Evolutionary conservation across 2,329 filamentous ascomycete genomes (phyloP), one percentile per base, ranked within the genome.

Genomic region (Coniochaeta sp.): DNA sequence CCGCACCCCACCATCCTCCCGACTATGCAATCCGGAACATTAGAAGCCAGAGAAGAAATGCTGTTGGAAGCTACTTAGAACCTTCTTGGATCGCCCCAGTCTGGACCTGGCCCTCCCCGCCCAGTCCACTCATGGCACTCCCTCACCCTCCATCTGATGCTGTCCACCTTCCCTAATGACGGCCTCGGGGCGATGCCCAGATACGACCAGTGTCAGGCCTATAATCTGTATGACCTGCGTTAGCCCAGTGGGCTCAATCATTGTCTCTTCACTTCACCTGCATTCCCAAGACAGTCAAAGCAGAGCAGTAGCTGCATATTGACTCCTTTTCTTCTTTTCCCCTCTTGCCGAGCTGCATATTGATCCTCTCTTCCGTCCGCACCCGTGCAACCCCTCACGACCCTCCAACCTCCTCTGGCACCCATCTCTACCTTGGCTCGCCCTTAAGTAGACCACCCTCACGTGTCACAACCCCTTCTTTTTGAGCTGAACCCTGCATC

Each of bases 401-500:
- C 24, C 2, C 26, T 28, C 47, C 47, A 52, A 52, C 47, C 47
- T 31, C 47, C 47, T 52, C 47, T n/a, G 12, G 47, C 47, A 28
- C 19, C 6, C 26, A 28, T 31, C 47, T 28, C 24, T 52, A 22
- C 22, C 54, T 57, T 57, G 54, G 54, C 54, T 57, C n/a, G n/a
- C 54, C 26, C 47, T 16, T 52, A 52, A 57, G 54, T 34, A 57
- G 54, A 22, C 19, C 54, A 57, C 54, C 54, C 54, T 57, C 54
- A 57, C 54, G 54, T 57, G 54, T 38, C 54, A 57, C 54, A 3
- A 36, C 54, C n/a, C 54, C 31, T 57, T 38, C 34, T 38, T 36
- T n/a, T 36, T n/a, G 28, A 57, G 19, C 28, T 57, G 54, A 57
- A 38, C 54, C 54, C 54, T 57, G 54, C 54, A 24, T 57, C 54